Evolutionary conservation across 345 rosid genomes (phyloP), one percentile per base, ranked within the genome.

Genomic region (Abelmoschus esculentus): DNA sequence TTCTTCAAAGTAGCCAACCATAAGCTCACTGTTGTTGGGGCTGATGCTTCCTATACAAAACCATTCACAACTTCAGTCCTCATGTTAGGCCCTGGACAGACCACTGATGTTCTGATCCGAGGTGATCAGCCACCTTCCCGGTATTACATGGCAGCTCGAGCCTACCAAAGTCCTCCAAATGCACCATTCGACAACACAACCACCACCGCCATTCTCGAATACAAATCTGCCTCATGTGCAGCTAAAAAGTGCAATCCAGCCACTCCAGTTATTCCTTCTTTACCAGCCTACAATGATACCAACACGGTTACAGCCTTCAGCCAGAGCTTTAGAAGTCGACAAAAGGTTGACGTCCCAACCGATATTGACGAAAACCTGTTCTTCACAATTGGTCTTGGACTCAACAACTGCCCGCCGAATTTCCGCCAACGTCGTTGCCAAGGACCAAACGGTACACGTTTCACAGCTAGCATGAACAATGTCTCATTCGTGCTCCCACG

Each of bases 11-110:
- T 93, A 6, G 96, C 97, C 74, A 86, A 86, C 84, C 98, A 93
- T 80, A 73, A 54, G 17, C 75, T 93, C 77, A 91, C 97, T 0
- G 98, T 93, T 13, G 96, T 93, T 0, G 96, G 93, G 7, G 98
- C 98, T 1, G 98, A 93, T 58, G 98, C 97, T 6, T 83, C 88
- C 15, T 93, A 93, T 58, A 42, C 77, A 29, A 93, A 91, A 64
- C 97, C 92, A n/a, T 91, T 93, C 80, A 83, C 87, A 57, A 88
- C 93, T 61, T 82, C 86, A 0, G 91, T 91, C 10, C 81, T 93
- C 40, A 79, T 89, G 96, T 53, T 93, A 3, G 98, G 98, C 38
- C 98, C 98, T 0, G 97, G 98, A 22, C 97, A 93, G 62, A 93
- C 98, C 70, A 93, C 96, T 0, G 98, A 93, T 22, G 98, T 93